Conservation (phyloP, 345 rosid genomes). For the Rhodamnia rubescens region DNA sequence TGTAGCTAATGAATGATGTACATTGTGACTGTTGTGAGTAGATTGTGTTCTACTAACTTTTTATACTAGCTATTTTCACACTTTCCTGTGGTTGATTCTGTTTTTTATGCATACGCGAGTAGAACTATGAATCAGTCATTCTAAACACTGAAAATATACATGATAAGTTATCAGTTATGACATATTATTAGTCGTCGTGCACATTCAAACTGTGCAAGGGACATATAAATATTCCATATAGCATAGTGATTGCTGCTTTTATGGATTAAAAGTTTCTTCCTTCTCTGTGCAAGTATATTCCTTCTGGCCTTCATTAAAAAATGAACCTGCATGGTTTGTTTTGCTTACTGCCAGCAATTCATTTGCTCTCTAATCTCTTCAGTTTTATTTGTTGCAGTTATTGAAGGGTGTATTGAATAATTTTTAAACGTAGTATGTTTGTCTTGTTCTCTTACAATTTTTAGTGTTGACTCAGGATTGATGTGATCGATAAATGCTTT, state of each 20-base stretch:
- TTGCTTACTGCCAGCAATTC: neutral
- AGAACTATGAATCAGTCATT: neutral
- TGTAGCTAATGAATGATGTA: conserved; percentile 59
- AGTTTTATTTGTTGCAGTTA: neutral
- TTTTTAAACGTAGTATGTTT: neutral
- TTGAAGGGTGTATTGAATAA: neutral
- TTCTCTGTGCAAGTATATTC: neutral
- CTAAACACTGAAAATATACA: neutral
- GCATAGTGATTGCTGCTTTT: neutral
- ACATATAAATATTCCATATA: neutral
- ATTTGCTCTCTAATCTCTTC: neutral
- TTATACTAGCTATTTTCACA: neutral
- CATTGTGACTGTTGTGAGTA: neutral
- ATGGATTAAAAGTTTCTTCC: neutral
- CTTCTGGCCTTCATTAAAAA: neutral
- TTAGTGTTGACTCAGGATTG: conserved; percentile 37
- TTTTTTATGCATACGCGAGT: neutral
- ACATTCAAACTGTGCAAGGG: neutral
- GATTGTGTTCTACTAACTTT: neutral
- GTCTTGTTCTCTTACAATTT: neutral
- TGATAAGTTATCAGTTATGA: neutral
- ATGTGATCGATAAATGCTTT: conserved; percentile 70
- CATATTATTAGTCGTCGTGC: neutral
- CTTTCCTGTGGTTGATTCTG: neutral
- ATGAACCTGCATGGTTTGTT: neutral